Percentiles rank a stretch among this genome's conserved stretches.
phyloP scores from a whole-genome alignment of 768 basidiomycete genomes.

The Trametes maxima region DNA sequence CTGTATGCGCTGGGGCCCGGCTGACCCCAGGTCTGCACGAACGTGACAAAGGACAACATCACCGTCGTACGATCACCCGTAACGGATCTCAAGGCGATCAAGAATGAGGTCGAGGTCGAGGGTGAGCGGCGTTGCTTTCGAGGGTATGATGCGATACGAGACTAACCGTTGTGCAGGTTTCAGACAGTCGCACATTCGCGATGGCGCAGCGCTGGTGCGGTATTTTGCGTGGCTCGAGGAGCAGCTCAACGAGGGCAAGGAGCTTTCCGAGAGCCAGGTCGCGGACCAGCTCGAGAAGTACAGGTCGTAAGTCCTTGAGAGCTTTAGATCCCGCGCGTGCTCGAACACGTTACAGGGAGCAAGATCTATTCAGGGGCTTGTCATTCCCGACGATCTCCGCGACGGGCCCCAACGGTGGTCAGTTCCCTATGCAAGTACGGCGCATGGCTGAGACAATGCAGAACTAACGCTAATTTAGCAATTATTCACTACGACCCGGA shows the following conservation, averaged over 20 bases:
- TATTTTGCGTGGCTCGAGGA: constrained; percentile 98
- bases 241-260: constrained; percentile 60
- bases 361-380: constrained; percentile 79
- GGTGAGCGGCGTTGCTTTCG: constrained; percentile 14
- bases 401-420: constrained; percentile 89
- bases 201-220: constrained; percentile 82
- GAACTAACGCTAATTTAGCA: constrained; percentile 45
- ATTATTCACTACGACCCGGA: constrained; percentile 94
- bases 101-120: constrained; percentile 76
- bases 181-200: constrained; percentile 83
- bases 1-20: constrained; percentile 3
- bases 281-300: constrained; percentile 79
- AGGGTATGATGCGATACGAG: not conserved
- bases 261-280: constrained; percentile 77
- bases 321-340: not conserved
- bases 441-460: not conserved
- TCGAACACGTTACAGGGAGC: constrained; percentile 51
- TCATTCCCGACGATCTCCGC: constrained; percentile 94
- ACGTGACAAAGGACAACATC: constrained; percentile 54
- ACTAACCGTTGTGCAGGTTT: constrained; percentile 61
- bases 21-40: constrained; percentile 27
- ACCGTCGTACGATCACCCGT: constrained; percentile 69
- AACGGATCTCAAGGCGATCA: constrained; percentile 78
- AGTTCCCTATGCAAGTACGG: constrained; percentile 23
- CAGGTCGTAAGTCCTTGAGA: constrained; percentile 60